Evolutionary conservation across 2,329 filamentous ascomycete species (phyloP), one percentile per base, ranked within the genome.

Genomic region (Xylaria sp.): DNA sequence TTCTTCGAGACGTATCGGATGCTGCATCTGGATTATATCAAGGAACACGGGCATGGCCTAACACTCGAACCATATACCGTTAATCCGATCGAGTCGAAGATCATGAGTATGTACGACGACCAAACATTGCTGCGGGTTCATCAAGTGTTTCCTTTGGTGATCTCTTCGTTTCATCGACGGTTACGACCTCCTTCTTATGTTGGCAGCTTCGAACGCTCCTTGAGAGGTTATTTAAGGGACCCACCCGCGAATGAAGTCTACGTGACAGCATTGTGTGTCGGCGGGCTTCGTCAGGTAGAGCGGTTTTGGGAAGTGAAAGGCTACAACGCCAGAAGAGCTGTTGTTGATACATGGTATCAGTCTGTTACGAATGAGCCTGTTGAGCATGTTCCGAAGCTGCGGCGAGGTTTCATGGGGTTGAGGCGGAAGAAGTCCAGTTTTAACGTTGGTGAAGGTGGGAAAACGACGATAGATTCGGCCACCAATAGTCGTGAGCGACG

Each of bases 291-390:
- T 8, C 85, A 89, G 69, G 85, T 88, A 1, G 84, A 88, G 67
- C 79, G 82, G 44, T 80, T 89, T 35, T 89, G 87, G 87, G 85
- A 88, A 69, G 85, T 87, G 38, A 87, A 87, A 68, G 85, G 86
- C 1, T 89, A 89, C 73, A 89, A 87, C 69, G 79, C 78, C 53
- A 79, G 87, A 31, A 80, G 86, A 58, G 79, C 79, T 19, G 82
- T 83, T 1, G 86, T 89, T 15, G 87, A 89, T 68, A 76, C 70
- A 4, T 89, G 86, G 86, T 87, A 84, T 70, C 79, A 79, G 40
- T 78, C 77, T 17, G 73, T 89, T 8, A 77, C 79, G 1, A 82
- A 78, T 60, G 81, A 82, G 8, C 70, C 74, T 19, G 53, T 73
- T 5, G 81, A 83, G 33, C 68, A 79, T 8, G 68, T 79, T 5